Evolutionary conservation across 371 early-diverging fungal genomes (phyloP).

Genomic region (Apophysomyces variabilis): DNA sequence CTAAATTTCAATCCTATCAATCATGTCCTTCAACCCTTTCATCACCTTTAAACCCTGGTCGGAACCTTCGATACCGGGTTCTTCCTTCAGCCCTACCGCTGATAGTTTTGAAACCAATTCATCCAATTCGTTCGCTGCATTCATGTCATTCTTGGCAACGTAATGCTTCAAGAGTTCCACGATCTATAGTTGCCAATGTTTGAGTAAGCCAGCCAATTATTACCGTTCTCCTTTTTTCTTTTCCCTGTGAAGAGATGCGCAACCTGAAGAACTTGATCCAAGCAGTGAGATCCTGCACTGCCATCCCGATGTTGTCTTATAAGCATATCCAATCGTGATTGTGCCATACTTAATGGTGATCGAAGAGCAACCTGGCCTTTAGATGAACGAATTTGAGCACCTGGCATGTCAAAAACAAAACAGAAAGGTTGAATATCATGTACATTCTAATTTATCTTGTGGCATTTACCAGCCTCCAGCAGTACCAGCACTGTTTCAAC

Average conservation of each 20-base stretch:
- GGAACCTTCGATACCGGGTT: not conserved
- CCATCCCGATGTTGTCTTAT: conserved; percentile 26
- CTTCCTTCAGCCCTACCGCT: conserved; percentile 17
- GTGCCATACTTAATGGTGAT: conserved; percentile 43
- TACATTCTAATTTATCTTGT: not conserved
- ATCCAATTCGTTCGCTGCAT: conserved; percentile 24
- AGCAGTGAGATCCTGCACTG: not conserved
- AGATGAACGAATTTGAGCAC: conserved; percentile 24
- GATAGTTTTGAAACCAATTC: conserved; percentile 32
- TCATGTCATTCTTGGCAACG: conserved; percentile 11
- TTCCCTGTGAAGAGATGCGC: not conserved
- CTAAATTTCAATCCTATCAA: conserved; percentile 24
- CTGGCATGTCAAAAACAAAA: conserved; percentile 5
- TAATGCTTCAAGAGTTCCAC: conserved; percentile 44
- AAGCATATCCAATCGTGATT: conserved; percentile 43
- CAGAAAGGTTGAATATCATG: not conserved
- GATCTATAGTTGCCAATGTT: conserved; percentile 32
- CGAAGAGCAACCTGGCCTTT: conserved; percentile 12
- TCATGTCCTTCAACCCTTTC: conserved; percentile 26
- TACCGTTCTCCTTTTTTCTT: not conserved
- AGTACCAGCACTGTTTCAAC: conserved; percentile 49
- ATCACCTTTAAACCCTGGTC: conserved; percentile 22
- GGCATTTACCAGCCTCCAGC: conserved; percentile 41
- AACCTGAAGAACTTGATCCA: conserved; percentile 3
- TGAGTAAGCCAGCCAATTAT: not conserved